phyloP scores from a whole-genome alignment of 805 yeast species.

The Yarrowia sp. region DNA sequence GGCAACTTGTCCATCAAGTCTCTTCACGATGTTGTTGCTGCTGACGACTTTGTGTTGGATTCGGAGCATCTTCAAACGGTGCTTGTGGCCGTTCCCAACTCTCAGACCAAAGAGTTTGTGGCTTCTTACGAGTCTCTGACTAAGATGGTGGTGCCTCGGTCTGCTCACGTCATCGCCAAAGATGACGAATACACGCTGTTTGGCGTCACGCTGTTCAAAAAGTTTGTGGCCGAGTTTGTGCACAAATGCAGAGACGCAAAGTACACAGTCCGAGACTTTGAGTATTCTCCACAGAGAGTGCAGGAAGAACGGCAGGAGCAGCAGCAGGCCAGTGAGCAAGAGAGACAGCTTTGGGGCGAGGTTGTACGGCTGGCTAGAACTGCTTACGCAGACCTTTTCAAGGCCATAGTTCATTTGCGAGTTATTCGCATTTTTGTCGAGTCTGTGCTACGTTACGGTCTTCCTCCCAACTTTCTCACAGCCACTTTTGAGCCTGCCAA shows the following conservation, averaged over 20 bases:
- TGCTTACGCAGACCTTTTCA: constrained; percentile 81
- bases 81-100: constrained; percentile 83
- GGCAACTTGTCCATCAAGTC: constrained; percentile 93
- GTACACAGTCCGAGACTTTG: constrained; percentile 90
- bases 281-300: constrained; percentile 73
- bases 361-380: constrained; percentile 77
- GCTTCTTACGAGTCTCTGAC: constrained; percentile 70
- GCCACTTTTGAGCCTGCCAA: constrained; percentile 41
- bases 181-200: constrained; percentile 75
- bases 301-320: constrained; percentile 74
- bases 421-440: constrained; percentile 86
- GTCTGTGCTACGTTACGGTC: constrained; percentile 89
- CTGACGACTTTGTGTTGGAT: constrained; percentile 75
- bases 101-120: constrained; percentile 56
- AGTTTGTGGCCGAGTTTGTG: constrained; percentile 65
- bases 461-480: constrained; percentile 84
- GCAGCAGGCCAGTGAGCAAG: constrained; percentile 68
- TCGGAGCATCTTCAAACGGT: constrained; percentile 84
- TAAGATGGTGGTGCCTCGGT: constrained; percentile 86
- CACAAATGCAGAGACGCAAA: constrained; percentile 74
- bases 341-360: constrained; percentile 66
- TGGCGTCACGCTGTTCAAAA: constrained; percentile 81
- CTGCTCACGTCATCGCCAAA: constrained; percentile 63
- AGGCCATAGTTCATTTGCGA: constrained; percentile 88
- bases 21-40: constrained; percentile 80